Conservation (phyloP, 345 rosid genomes). For the Ceriops tagal region DNA sequence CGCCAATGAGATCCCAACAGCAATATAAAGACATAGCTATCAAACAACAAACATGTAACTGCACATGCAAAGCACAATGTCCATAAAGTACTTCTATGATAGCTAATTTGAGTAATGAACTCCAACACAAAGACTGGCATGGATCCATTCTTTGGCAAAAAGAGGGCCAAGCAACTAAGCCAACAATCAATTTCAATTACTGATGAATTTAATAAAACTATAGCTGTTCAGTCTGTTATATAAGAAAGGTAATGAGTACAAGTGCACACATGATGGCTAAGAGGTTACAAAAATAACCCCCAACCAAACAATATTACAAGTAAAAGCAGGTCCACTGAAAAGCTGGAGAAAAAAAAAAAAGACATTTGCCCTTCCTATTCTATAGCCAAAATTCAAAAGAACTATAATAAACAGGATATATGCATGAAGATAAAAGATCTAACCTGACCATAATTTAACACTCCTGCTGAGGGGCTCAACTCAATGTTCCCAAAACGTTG, state of each 20-base stretch:
- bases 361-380: neutral
- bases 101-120: too few species aligned
- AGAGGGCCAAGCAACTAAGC: neutral
- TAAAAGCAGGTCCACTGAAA: too few species aligned
- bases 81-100: too few species aligned
- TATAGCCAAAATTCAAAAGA: neutral
- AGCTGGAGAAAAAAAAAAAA: neutral
- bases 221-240: too few species aligned
- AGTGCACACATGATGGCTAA: too few species aligned
- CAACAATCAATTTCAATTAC: neutral
- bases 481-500: slow-evolving; percentile 85
- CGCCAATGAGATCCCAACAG: too few species aligned
- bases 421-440: neutral
- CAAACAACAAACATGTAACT: too few species aligned
- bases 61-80: too few species aligned
- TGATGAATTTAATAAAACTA: too few species aligned
- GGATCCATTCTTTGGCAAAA: neutral
- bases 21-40: too few species aligned
- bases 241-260: too few species aligned
- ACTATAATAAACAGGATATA: neutral
- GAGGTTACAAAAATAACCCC: too few species aligned
- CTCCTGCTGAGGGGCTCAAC: slow-evolving; percentile 80
- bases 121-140: neutral
- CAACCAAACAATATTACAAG: neutral
- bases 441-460: slow-evolving; percentile 96